phyloP scores from a whole-genome alignment of 1,284 basidiomycete species.

The Leccinum angustisporum region DNA sequence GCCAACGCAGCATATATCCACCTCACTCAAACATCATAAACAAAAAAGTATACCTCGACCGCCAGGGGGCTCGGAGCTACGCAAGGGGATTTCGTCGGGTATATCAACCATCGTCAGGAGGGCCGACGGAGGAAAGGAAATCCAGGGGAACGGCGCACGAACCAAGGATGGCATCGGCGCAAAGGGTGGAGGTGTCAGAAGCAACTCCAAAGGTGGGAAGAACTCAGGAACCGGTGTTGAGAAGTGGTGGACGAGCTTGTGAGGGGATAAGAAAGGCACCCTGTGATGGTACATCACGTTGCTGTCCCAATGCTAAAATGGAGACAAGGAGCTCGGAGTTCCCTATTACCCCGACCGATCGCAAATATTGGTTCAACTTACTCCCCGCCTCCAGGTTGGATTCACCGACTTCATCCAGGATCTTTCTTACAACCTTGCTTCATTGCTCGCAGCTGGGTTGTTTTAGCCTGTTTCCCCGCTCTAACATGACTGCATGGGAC shows the following conservation, averaged over 20 bases:
- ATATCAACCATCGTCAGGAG: constrained; percentile 59
- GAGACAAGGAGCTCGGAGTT: no score
- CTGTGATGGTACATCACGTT: constrained; percentile 5
- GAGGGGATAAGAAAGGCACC: constrained; percentile 13
- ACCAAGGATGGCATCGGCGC: not conserved
- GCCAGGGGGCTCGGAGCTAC: constrained; percentile 29
- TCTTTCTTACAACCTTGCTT: no score
- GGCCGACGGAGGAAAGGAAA: constrained; percentile 16
- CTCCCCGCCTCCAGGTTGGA: no score
- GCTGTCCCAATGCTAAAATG: not conserved
- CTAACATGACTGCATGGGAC: no score
- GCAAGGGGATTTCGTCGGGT: constrained; percentile 72
- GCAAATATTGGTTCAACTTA: no score
- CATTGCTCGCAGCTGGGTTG: no score
- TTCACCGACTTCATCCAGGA: no score
- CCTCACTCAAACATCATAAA: not conserved
- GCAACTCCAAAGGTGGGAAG: not conserved
- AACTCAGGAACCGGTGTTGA: not conserved
- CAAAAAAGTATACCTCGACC: constrained; percentile 15
- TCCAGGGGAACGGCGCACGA: constrained; percentile 6
- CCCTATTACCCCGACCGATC: no score
- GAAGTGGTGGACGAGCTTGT: constrained; percentile 27
- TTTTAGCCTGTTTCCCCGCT: no score
- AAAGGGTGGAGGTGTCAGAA: not conserved
- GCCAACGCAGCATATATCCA: not conserved